Base-by-base conservation (phyloP, 768 basidiomycete species). In the Tulasnella sp. region DNA sequence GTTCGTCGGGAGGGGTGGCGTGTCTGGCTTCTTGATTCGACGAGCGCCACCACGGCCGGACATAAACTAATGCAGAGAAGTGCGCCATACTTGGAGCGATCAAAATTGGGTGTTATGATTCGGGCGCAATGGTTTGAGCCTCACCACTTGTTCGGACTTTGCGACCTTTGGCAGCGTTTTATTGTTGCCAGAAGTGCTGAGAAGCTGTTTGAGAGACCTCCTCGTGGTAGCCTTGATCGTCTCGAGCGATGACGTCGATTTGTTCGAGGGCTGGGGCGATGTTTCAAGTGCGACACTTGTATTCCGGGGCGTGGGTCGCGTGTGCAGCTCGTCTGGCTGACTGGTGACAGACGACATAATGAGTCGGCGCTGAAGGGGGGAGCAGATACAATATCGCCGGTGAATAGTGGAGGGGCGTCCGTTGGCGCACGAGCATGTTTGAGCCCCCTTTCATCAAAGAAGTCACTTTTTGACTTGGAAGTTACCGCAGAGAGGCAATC, bases 21-120 rank as follows among this genome's bases (percentile, higher is more conserved):
- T n/a, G 19, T 22, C 31, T 25, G 57, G 49, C 19, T 49, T 50
- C 8, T 29, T 44, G 21, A 49, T 30, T 38, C 49, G 48, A 19
- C 57, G 57, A 19, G 57, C 57, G 12, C 57, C 57, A 15, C 57
- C 57, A 10, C 57, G 25, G 24, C 57, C 57, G 31, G 57, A 59
- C n/a, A 48, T 29, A 27, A 51, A 51, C 57, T 59, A 24, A n/a
- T 8, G n/a, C 34, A 17, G n/a, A n/a, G 53, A 44, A 41, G 27
- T 17, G 22, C 3, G 10, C 7, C 9, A 17, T 54, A 3, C 24
- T 19, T 34, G 57, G 11, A 10, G 25, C 3, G 10, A 31, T 21
- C 9, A 17, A 38, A 7, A 30, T n/a, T 19, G 7, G 24, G 29
- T 5, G 24, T 17, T 15, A 44, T 8, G 11, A 11, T 24, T 24